Percentiles rank a stretch among this genome's conserved stretches.
Conservation (phyloP, 2,329 filamentous ascomycete species). For the Xylaria sp. region DNA sequence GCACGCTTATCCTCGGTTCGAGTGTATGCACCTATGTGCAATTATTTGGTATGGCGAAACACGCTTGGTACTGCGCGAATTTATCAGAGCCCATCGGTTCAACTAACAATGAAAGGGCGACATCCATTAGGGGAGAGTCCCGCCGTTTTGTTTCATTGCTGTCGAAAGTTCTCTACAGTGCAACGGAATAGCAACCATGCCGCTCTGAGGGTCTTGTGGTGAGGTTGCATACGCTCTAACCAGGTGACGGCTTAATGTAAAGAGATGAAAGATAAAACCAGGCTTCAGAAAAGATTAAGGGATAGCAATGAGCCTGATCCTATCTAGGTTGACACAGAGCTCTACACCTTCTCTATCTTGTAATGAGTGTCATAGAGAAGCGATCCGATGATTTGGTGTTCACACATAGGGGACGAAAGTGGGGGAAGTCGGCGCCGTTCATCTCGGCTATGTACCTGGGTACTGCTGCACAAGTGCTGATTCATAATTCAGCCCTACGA, state of each 20-base stretch:
- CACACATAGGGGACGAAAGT: too few relatives aligned
- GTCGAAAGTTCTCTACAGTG: slow-evolving; percentile 21
- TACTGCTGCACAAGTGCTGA: neutral
- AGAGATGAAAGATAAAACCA: too few relatives aligned
- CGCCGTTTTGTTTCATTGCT: slow-evolving; percentile 19
- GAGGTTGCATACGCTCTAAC: too few relatives aligned
- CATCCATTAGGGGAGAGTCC: slow-evolving; percentile 2
- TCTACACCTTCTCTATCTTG: too few relatives aligned
- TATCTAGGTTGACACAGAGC: too few relatives aligned
- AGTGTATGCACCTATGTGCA: neutral
- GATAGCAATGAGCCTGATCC: too few relatives aligned
- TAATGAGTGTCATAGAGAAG: too few relatives aligned
- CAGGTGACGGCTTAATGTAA: too few relatives aligned
- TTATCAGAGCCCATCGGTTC: neutral
- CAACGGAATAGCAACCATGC: slow-evolving; percentile 17
- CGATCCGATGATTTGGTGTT: too few relatives aligned
- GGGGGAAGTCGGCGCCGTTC: neutral
- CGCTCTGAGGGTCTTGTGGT: slow-evolving; percentile 2
- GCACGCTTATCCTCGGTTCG: neutral
- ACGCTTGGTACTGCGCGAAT: neutral
- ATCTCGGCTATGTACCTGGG: neutral
- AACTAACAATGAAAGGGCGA: neutral
- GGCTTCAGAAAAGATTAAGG: too few relatives aligned
- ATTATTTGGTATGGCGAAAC: neutral
- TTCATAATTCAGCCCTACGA: neutral